A percentile compares a stretch with the other conserved stretches of the same genome.
phyloP scores from a whole-genome alignment of 768 basidiomycete species.

The Boletus rubroflammeus region DNA sequence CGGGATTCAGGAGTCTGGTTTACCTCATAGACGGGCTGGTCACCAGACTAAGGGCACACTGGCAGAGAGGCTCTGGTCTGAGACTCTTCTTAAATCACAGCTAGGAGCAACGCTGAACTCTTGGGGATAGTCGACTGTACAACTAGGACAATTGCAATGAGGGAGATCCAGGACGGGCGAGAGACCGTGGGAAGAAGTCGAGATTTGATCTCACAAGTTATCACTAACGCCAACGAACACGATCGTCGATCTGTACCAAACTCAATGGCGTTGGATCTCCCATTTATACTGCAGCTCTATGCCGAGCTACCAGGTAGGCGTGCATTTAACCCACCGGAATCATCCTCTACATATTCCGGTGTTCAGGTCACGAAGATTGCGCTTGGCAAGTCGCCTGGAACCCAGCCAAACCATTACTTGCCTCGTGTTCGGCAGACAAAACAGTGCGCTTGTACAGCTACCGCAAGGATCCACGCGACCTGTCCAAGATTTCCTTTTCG shows the following conservation, averaged over 20 bases:
- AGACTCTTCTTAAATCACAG: too few relatives aligned
- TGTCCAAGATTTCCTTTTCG: slow-evolving; percentile 36
- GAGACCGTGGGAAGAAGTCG: too few relatives aligned
- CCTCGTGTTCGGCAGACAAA: slow-evolving; percentile 95
- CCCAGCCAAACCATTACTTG: slow-evolving; percentile 71
- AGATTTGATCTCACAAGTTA: too few relatives aligned
- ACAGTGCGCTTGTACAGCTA: slow-evolving; percentile 84
- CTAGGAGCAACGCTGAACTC: too few relatives aligned
- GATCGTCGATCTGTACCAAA: not conserved
- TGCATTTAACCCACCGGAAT: not conserved
- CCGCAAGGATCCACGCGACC: slow-evolving; percentile 24
- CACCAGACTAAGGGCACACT: too few relatives aligned
- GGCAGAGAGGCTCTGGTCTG: too few relatives aligned
- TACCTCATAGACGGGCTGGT: too few relatives aligned
- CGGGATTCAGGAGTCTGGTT: too few relatives aligned
- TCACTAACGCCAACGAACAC: too few relatives aligned
- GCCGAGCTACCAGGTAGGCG: slow-evolving; percentile 24
- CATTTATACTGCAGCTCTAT: slow-evolving; percentile 18
- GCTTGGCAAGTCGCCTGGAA: slow-evolving; percentile 93
- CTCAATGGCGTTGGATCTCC: slow-evolving; percentile 19
- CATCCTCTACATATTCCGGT: not conserved
- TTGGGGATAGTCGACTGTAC: too few relatives aligned
- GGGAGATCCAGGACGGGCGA: too few relatives aligned
- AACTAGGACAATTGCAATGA: too few relatives aligned
- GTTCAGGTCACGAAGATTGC: slow-evolving; percentile 71